Percentiles rank a stretch among this genome's conserved stretches.
Conservation (phyloP, 768 basidiomycete genomes). For the Mycena indigotica region DNA sequence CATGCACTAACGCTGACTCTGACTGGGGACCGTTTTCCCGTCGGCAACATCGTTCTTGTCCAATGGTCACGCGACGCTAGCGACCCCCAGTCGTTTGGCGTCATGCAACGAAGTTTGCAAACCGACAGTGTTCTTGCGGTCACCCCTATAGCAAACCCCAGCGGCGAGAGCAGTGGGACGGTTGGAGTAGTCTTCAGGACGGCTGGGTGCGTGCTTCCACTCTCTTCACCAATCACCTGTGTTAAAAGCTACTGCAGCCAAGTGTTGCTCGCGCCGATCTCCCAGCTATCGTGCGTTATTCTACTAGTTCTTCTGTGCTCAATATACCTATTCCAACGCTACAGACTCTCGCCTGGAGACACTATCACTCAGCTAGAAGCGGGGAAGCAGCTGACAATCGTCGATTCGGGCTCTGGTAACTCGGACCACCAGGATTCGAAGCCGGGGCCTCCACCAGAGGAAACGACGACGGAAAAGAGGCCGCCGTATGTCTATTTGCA, state of each 20-base stretch:
- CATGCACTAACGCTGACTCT: constrained; percentile 9
- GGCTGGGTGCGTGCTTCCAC: constrained; percentile 1
- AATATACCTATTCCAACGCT: not conserved
- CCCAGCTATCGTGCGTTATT: constrained; percentile 7
- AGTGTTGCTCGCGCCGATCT: constrained; percentile 6
- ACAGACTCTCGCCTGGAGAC: constrained; percentile 3
- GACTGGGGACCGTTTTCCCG: not conserved
- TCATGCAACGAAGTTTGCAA: constrained; percentile 15
- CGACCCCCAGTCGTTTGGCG: constrained; percentile 11
- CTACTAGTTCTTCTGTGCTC: not conserved
- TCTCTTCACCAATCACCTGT: not conserved
- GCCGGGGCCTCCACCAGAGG: not conserved
- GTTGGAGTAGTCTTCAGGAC: not conserved
- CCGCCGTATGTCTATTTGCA: not conserved
- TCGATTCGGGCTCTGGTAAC: not conserved
- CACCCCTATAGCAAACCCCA: constrained; percentile 4
- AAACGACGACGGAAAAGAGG: not conserved
- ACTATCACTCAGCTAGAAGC: constrained; percentile 11
- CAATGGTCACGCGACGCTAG: constrained; percentile 5
- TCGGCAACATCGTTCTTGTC: constrained; percentile 1
- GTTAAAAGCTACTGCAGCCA: not conserved
- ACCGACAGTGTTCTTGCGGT: constrained; percentile 2
- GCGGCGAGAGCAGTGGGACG: not conserved
- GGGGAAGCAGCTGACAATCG: constrained; percentile 11
- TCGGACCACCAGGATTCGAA: not conserved